Percentiles rank a stretch among this genome's conserved stretches.
These are phyloP conservation scores for Fraxinus floribunda DNA, from an alignment of 305 asterid species.

Conservation along the genomic window DNA sequence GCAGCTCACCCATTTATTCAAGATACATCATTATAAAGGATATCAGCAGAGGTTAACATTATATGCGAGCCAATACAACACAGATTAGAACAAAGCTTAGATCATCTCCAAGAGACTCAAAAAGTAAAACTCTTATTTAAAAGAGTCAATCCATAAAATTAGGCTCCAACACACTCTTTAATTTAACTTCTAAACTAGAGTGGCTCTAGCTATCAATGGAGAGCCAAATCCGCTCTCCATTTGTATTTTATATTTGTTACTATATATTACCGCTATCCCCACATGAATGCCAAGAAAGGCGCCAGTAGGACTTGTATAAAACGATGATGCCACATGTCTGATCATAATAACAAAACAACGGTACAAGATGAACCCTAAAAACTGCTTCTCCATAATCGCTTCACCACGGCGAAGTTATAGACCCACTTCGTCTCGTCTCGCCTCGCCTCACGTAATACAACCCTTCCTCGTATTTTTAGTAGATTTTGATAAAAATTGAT, in stretches of 20 bases:
- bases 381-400: not conserved
- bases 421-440: not conserved
- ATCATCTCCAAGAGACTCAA: not conserved
- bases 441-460: not conserved
- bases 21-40: not conserved
- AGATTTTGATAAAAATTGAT: no score
- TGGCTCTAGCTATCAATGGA: not conserved
- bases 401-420: not conserved
- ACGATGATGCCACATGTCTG: not conserved
- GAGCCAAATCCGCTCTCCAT: not conserved
- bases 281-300: not conserved
- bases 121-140: not conserved
- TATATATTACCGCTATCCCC: not conserved
- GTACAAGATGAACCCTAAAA: not conserved
- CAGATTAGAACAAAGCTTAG: not conserved
- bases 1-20: not conserved
- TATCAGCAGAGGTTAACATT: not conserved
- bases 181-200: not conserved
- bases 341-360: not conserved
- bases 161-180: not conserved
- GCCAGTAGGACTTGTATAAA: not conserved
- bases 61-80: not conserved
- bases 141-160: not conserved
- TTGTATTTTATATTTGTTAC: not conserved
- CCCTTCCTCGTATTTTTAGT: not conserved